A percentile compares a stretch with the other conserved stretches of the same genome.
Conservation (phyloP, 305 asterid species). For the Fraxinus floribunda region DNA sequence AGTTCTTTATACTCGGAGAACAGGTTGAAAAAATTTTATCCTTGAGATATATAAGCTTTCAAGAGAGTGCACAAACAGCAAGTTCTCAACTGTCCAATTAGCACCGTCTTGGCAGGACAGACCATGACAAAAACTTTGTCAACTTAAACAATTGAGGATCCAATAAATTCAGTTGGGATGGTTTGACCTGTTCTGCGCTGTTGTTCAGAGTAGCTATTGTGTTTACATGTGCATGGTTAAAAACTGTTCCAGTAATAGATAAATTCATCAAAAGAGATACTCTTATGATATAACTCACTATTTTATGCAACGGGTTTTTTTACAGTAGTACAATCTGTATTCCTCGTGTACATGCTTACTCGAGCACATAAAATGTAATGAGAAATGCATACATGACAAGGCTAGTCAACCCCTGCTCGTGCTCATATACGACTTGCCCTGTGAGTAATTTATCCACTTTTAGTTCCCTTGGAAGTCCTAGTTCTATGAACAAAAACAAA, state of each 20-base stretch:
- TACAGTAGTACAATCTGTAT: neutral
- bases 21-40: neutral
- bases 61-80: constrained; percentile 3
- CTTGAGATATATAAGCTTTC: neutral
- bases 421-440: neutral
- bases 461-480: neutral
- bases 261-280: neutral
- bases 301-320: neutral
- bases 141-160: neutral
- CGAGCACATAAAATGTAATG: neutral
- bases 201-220: neutral
- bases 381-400: neutral
- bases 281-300: neutral
- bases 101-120: neutral
- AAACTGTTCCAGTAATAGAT: neutral
- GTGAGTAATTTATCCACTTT: neutral
- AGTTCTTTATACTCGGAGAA: constrained; percentile 9
- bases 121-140: neutral
- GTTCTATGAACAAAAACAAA: neutral
- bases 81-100: neutral
- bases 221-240: neutral
- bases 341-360: neutral
- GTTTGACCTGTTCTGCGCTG: neutral
- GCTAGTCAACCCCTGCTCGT: neutral
- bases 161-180: neutral